Evolutionary conservation across 2,329 filamentous ascomycete species (phyloP), one percentile per base, ranked within the genome.

Genomic region (Epichloe hybrida): DNA sequence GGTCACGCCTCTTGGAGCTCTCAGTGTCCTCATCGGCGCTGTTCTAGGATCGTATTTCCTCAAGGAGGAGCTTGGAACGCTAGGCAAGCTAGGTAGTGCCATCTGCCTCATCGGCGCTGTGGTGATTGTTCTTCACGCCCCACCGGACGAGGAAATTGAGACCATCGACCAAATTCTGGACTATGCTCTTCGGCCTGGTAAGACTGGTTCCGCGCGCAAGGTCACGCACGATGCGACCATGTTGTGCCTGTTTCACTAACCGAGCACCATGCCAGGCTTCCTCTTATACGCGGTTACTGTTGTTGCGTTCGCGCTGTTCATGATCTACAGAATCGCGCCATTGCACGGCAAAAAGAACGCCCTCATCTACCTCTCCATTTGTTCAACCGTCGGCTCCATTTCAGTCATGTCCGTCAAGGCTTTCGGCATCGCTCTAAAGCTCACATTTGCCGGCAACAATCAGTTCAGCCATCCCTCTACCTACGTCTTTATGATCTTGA

Each of bases 361-460:
- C 9, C 79, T 98, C 60, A 86, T 98, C 60, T 98, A 91, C 69
- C 83, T 98, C 58, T 96, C 90, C 59, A 97, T 98, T 60, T 98
- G 93, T 76, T 96, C 90, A 48, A 94, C 90, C 3, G 90, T 96
- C 56, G 93, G 93, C 61, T 95, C 90, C 49, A 85, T 98, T 55
- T 97, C 93, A 12, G 91, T 98, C 73, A 98, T 98, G 93, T 89
- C 93, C 35, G 87, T 97, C 69, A 98, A 98, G 74, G 93, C 93
- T 4, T 97, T 98, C 61, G 93, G 93, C 52, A 96, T 97, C 65
- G 94, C 93, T 37, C 75, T 98, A 57, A 98, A 98, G 71, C 81
- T 98, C 62, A 97, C 91, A 0, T 80, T 98, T 58, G 82, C 78
- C 46, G 93, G 91, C 50, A 85, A 94, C 69, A 98, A 98, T 69